Base-by-base conservation (phyloP, 805 yeast genomes). In the Candida succiphila region DNA sequence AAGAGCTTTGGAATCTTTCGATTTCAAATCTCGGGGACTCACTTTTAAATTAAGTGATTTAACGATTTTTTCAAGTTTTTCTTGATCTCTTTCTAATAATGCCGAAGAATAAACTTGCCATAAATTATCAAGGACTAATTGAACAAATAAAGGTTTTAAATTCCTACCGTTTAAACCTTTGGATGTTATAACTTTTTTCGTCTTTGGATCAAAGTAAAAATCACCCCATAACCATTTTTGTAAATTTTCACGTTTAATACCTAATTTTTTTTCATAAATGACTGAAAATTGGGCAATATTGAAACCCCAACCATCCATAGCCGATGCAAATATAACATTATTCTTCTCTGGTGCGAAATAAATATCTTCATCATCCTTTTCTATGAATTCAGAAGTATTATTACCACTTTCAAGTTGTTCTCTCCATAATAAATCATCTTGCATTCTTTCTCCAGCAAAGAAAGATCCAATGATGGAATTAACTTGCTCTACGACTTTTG, bases 251-350 rank as follows among this genome's bases (percentile, higher is more conserved):
- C 87, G 76, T 42, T 84, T 82, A 43, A 89, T 80, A 0, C 95
- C 96, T 15, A 89, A 61, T 47, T 86, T 86, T 31, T 74, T 73
- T 58, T 81, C 92, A 52, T 86, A 85, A 23, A 92, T 75, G 37
- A 81, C 78, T 7, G 96, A 83, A 56, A 92, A 83, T 43, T 92
- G 95, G 33, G 84, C 75, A 32, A 92, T 66, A 28, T 85, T 82
- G 56, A 92, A 92, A 1, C 97, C 99, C 97, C 98, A 92, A 10
- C 97, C 97, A 58, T 92, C 98, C 15, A 82, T 66, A 1, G 98
- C 98, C 20, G 75, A 68, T 1, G 95, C 89, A 62, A 89, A 89
- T 0, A 89, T 74, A 5, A 89, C 96, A 49, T 89, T 89, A 51
- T 86, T 86, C 43, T 74, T 70, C 32, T 80, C 83, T 0, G 99